A percentile compares a stretch with the other conserved stretches of the same genome.
phyloP scores from a whole-genome alignment of 768 basidiomycete genomes.

The Leccinum subtestaceum region DNA sequence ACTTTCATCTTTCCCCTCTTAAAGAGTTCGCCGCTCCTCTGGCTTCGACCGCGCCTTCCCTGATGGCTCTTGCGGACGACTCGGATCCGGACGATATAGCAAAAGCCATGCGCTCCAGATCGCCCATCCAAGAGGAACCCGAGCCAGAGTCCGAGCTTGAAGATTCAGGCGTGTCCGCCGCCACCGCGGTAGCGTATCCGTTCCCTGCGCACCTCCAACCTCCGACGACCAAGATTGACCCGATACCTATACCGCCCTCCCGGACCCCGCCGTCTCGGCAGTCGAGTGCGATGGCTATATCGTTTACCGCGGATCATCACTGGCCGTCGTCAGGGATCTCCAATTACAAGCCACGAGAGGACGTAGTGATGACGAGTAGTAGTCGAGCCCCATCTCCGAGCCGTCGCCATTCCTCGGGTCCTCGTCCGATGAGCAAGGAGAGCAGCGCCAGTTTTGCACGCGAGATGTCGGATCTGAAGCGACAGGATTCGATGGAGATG shows the following conservation, averaged over 20 bases:
- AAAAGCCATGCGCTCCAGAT: slow-evolving; percentile 17
- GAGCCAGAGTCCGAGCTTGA: slow-evolving; percentile 28
- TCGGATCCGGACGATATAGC: slow-evolving; percentile 28
- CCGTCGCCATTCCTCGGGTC: slow-evolving; percentile 23
- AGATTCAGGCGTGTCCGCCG: slow-evolving; percentile 6
- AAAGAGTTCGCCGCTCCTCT: slow-evolving; percentile 25
- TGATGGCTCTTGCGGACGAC: slow-evolving; percentile 31
- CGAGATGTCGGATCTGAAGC: slow-evolving; percentile 26
- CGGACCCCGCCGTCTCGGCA: slow-evolving; percentile 28
- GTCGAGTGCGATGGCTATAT: slow-evolving; percentile 28
- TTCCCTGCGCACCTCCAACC: slow-evolving; percentile 30
- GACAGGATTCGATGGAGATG: slow-evolving; percentile 19
- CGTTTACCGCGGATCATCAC: slow-evolving; percentile 24
- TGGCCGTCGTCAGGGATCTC: slow-evolving; percentile 18
- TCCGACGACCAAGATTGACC: slow-evolving; percentile 15
- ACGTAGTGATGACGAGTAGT: slow-evolving; percentile 24
- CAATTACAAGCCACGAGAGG: slow-evolving; percentile 28
- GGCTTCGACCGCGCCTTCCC: slow-evolving; percentile 28
- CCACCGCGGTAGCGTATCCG: slow-evolving; percentile 12
- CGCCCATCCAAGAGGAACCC: slow-evolving; percentile 23
- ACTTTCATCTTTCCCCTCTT: slow-evolving; percentile 34
- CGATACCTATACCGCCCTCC: slow-evolving; percentile 32
- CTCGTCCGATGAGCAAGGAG: slow-evolving; percentile 17
- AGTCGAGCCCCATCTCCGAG: slow-evolving; percentile 27
- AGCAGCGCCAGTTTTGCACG: slow-evolving; percentile 1